phyloP scores from a whole-genome alignment of 495 filamentous ascomycete species.

The Penicillium taxi region DNA sequence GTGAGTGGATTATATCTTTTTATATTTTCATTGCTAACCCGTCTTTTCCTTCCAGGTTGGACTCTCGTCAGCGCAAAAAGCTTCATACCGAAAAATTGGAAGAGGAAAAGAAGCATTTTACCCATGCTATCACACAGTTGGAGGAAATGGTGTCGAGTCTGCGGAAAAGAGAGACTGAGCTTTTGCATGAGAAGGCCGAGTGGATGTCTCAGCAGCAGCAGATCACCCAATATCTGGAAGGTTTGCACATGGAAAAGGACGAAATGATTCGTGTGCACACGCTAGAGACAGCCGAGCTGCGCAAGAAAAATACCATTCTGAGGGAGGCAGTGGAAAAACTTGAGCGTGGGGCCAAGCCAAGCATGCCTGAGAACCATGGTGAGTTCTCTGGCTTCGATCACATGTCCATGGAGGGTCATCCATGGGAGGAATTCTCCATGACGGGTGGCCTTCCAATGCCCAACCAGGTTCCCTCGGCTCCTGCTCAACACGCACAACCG shows the following conservation, averaged over 20 bases:
- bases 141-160: conserved; percentile 65
- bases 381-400: conserved; percentile 76
- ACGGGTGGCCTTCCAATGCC: conserved; percentile 47
- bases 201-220: conserved; percentile 60
- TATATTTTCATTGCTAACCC: background rate
- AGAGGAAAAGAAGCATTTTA: conserved; percentile 90
- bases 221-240: conserved; percentile 65
- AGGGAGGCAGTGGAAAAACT: conserved; percentile 76
- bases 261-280: conserved; percentile 85
- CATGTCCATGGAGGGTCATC: conserved; percentile 63
- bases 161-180: conserved; percentile 48
- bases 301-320: conserved; percentile 89
- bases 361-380: conserved; percentile 54
- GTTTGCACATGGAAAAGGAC: conserved; percentile 78
- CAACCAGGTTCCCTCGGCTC: conserved; percentile 33
- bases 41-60: conserved; percentile 51
- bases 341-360: conserved; percentile 57
- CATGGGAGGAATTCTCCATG: conserved; percentile 77
- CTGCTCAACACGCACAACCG: conserved; percentile 13
- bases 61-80: conserved; percentile 97
- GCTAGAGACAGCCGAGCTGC: conserved; percentile 85
- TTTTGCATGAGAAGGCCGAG: conserved; percentile 59
- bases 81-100: conserved; percentile 95
- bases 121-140: conserved; percentile 60
- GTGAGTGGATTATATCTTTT: conserved; percentile 46